Percentiles rank a stretch among this genome's conserved stretches.
phyloP scores from a whole-genome alignment of 108 stramenopile species.

The Conticribra weissflogii region DNA sequence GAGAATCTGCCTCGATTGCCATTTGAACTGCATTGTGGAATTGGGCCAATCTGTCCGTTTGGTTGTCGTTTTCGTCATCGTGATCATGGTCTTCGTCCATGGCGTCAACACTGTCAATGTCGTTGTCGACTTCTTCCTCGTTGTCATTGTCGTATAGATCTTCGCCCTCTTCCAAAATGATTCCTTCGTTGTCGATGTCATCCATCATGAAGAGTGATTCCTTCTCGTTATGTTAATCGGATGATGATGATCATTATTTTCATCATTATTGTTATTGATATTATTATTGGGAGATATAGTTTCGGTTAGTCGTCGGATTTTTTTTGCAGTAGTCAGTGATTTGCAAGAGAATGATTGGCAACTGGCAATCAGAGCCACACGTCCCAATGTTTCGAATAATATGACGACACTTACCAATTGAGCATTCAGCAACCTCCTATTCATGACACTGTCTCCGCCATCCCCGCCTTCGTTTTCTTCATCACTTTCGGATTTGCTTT shows the following conservation, averaged over 20 bases:
- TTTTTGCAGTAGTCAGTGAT: not conserved
- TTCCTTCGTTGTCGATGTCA: constrained; percentile 20
- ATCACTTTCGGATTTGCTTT: no score
- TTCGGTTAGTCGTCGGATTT: not conserved
- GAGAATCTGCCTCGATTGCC: constrained; percentile 48
- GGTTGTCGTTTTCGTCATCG: constrained; percentile 30
- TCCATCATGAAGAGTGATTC: constrained; percentile 4
- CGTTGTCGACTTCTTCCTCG: not conserved
- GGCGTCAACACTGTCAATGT: constrained; percentile 20
- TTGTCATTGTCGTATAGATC: constrained; percentile 28
- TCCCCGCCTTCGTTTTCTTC: not conserved
- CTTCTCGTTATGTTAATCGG: not conserved
- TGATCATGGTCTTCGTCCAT: constrained; percentile 37
- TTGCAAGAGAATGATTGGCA: not conserved
- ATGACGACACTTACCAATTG: constrained; percentile 4
- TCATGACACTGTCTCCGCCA: constrained; percentile 19
- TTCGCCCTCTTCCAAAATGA: constrained; percentile 38
- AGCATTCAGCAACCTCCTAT: constrained; percentile 18
- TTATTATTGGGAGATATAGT: not conserved
- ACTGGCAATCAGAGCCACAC: not conserved
- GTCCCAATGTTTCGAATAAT: not conserved
- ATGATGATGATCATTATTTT: not conserved
- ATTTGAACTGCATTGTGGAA: constrained; percentile 39
- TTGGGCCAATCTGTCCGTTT: constrained; percentile 25
- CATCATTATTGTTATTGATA: not conserved